phyloP scores from a whole-genome alignment of 140 eudicot species.

The Cichorium intybus region DNA sequence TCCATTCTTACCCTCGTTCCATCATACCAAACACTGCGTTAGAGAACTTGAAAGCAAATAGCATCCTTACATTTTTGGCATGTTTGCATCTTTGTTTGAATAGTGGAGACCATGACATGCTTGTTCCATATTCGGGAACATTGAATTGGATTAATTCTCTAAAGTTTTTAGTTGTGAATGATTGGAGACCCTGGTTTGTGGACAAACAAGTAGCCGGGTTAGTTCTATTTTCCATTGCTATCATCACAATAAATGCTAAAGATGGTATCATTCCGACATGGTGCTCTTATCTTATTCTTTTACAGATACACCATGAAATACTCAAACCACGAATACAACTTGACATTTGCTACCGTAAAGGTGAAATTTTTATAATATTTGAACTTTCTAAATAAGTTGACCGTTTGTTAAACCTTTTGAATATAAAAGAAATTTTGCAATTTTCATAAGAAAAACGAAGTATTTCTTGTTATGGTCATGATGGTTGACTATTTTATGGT shows the following conservation, averaged over 20 bases:
- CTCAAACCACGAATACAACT: background rate
- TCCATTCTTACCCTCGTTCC: too few relatives aligned
- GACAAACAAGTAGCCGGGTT: background rate
- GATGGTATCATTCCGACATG: background rate
- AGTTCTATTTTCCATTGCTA: background rate
- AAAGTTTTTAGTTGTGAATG: background rate
- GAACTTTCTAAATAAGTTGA: background rate
- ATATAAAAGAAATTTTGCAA: too few relatives aligned
- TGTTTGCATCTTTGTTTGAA: too few relatives aligned
- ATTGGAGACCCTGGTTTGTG: background rate
- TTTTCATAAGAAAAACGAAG: background rate
- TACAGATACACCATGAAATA: background rate
- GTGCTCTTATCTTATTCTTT: background rate
- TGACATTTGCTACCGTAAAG: background rate
- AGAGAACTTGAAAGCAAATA: too few relatives aligned
- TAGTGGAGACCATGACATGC: background rate
- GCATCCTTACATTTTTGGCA: too few relatives aligned
- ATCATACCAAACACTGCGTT: too few relatives aligned
- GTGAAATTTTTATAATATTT: background rate
- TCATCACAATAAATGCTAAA: background rate
- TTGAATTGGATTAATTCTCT: background rate
- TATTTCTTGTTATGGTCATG: background rate
- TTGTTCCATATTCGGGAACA: background rate
- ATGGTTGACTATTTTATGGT: background rate
- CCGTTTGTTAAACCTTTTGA: background rate